These are phyloP conservation scores for Chaetomium globosum DNA, from an alignment of 2,329 filamentous ascomycete genomes.

Conservation along the genomic window DNA sequence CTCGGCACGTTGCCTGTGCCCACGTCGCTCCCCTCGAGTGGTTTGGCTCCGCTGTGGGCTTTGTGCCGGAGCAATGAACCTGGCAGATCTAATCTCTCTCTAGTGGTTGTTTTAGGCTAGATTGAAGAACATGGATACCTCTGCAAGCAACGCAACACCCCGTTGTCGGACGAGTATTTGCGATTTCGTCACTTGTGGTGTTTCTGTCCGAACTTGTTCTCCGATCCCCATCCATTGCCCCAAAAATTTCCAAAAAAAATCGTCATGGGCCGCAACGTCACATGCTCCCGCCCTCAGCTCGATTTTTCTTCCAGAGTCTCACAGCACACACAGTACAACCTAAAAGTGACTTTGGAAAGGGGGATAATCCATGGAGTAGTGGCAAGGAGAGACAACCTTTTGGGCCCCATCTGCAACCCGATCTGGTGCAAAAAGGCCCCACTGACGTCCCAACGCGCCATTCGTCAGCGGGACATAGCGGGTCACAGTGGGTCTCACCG, in stretches of 20 bases:
- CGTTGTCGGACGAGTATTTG: neutral
- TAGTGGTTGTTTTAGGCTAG: constrained; percentile 25
- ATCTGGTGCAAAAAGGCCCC: neutral
- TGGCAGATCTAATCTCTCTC: constrained; percentile 29
- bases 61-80: neutral
- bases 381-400: constrained; percentile 11
- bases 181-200: neutral
- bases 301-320: neutral
- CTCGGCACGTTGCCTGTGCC: constrained; percentile 7
- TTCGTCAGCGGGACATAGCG: constrained; percentile 22
- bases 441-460: constrained; percentile 7
- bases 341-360: neutral
- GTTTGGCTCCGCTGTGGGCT: constrained; percentile 21
- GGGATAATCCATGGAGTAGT: constrained; percentile 3
- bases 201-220: neutral
- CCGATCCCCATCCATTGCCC: neutral
- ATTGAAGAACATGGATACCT: constrained; percentile 28
- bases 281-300: neutral
- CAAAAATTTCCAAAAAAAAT: neutral
- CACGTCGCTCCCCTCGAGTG: constrained; percentile 20
- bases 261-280: neutral
- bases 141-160: neutral
- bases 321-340: neutral
- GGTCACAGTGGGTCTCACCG: constrained; percentile 1
- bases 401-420: neutral